These are phyloP conservation scores for Tuber microsphaerosporum DNA, from an alignment of 495 filamentous ascomycete genomes.

Conservation along the genomic window DNA sequence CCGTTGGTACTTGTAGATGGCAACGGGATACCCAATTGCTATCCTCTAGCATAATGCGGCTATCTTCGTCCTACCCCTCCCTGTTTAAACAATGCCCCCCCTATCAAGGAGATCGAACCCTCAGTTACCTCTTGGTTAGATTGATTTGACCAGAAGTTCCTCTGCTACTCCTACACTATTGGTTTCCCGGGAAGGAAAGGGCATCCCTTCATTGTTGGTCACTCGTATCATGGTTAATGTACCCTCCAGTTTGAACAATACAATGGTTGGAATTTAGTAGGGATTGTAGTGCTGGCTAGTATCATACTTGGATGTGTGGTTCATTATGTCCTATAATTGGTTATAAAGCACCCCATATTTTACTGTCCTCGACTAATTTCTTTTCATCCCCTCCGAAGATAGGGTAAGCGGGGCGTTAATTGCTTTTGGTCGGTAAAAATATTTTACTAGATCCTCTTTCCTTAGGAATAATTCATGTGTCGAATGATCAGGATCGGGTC, in stretches of 20 bases:
- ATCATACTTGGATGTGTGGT: background rate
- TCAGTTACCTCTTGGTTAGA: background rate
- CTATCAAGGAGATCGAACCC: too few species aligned
- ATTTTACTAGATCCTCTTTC: background rate
- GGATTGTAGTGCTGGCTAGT: background rate
- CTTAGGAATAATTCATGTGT: background rate
- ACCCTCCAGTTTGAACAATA: background rate
- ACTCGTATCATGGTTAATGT: background rate
- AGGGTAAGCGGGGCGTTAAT: background rate
- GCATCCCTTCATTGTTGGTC: background rate
- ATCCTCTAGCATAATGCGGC: background rate
- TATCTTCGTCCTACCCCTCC: background rate
- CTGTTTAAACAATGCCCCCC: background rate
- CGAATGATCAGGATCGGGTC: background rate
- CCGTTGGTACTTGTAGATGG: background rate
- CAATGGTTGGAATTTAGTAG: background rate
- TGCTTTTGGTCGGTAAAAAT: background rate
- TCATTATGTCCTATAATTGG: background rate
- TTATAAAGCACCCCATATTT: background rate
- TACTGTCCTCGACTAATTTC: background rate
- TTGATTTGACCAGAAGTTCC: background rate
- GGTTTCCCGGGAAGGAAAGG: background rate
- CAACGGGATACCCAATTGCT: background rate
- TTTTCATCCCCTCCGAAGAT: background rate
- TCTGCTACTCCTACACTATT: background rate